Evolutionary conservation across 805 yeast species (phyloP), one percentile per base, ranked within the genome.

Genomic region (Yarrowia sp.): DNA sequence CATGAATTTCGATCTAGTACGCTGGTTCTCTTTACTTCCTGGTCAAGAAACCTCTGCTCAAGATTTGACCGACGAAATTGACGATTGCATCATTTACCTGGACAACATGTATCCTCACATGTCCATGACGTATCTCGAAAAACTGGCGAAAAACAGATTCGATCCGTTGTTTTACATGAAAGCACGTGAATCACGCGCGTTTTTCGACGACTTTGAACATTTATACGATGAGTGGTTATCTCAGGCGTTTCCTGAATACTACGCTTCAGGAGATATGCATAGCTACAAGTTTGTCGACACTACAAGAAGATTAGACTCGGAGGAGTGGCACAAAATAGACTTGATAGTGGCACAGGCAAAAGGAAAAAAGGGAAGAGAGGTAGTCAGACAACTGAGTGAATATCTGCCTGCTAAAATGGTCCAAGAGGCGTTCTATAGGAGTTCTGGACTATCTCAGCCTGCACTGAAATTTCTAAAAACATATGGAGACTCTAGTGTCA

Each of bases 401-500:
- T 28, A 51, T 10, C 10, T 51, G 8, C 44, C 60, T 28, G 22
- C 35, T 1, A 36, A 51, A 22, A n/a, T 51, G 3, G 44, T 51
- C 2, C 60, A 51, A 7, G 60, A 51, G 28, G 60, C 60, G 3
- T 51, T 51, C 28, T 51, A 51, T 22, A 22, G 60, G 13, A 38
- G 44, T 6, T 51, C 60, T 10, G 60, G 60, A 11, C 35, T 51
- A 0, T 22, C 60, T 1, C 3, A 15, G n/a, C 60, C 60, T 8
- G 60, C 60, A 1, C 17, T 51, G 28, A 8, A n/a, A 18, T 51
- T 51, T n/a, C 28, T 51, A n/a, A 51, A 51, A 28, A 15, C 44
- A 1, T 39, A 39, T 4, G 60, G 60, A 38, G 60, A 51, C 43
- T 11, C 31, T 2, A 17, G 13, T 15, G 11, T 17, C 4, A 18